Evolutionary conservation across 2,329 filamentous ascomycete species (phyloP).

Genomic region (Rhynchosporium agropyri): DNA sequence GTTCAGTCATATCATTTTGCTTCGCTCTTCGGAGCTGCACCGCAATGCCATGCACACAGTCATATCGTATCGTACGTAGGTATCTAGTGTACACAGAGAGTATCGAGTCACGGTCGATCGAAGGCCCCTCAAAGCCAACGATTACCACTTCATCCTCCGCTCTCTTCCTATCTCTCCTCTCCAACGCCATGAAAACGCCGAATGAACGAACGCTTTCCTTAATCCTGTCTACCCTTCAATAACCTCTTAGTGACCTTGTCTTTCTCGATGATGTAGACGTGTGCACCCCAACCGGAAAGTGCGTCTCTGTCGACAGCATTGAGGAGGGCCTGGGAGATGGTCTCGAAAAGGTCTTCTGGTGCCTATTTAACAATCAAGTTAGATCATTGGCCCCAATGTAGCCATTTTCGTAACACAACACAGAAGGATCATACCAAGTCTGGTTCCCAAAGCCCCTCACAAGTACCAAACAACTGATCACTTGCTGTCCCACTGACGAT

Average conservation of each 20-base stretch:
- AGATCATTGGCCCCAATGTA: not conserved
- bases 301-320: slow-evolving; percentile 97
- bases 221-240: slow-evolving; percentile 97
- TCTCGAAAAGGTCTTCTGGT: slow-evolving; percentile 96
- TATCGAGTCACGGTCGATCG: slow-evolving; percentile 11
- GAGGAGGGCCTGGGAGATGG: slow-evolving; percentile 91
- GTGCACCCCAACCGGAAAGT: slow-evolving; percentile 94
- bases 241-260: slow-evolving; percentile 99
- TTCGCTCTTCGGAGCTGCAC: slow-evolving; percentile 24
- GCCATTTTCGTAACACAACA: not conserved
- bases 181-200: slow-evolving; percentile 9
- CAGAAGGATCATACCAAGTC: slow-evolving; percentile 72
- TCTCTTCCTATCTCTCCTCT: slow-evolving; percentile 2
- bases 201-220: slow-evolving; percentile 43
- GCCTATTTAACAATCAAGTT: slow-evolving; percentile 53
- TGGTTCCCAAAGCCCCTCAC: slow-evolving; percentile 96
- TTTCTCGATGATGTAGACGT: slow-evolving; percentile 99
- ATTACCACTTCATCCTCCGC: not conserved
- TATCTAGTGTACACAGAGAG: slow-evolving; percentile 38
- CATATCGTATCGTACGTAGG: slow-evolving; percentile 15
- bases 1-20: slow-evolving; percentile 30
- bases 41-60: slow-evolving; percentile 25
- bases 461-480: slow-evolving; percentile 98
- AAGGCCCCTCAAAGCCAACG: not conserved
- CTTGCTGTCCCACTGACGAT: slow-evolving; percentile 96